These are phyloP conservation scores for Basidiobolus meristosporus DNA, from an alignment of 371 early-diverging fungal species.

Conservation along the genomic window DNA sequence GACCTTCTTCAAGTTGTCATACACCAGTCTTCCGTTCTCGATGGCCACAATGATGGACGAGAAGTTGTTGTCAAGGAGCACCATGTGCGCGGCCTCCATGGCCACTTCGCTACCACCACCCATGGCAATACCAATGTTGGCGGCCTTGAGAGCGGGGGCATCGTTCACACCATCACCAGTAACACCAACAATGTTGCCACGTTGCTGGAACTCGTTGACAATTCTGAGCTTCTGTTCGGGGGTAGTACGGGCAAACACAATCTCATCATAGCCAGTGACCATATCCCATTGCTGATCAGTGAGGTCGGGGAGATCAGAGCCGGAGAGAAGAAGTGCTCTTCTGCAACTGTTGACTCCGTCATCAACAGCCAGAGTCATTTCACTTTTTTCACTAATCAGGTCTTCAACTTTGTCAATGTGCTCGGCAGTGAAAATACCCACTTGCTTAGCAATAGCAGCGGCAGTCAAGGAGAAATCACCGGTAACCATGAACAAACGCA, in stretches of 20 bases:
- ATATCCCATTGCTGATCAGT: conserved; percentile 30
- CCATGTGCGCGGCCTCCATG: conserved; percentile 55
- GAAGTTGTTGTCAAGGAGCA: conserved; percentile 53
- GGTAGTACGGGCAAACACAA: conserved; percentile 69
- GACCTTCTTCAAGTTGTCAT: conserved; percentile 66
- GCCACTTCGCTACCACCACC: conserved; percentile 57
- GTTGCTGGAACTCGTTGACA: conserved; percentile 43
- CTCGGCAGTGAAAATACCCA: conserved; percentile 27
- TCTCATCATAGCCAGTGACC: conserved; percentile 38
- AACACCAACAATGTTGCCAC: conserved; percentile 49
- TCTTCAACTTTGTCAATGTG: neutral
- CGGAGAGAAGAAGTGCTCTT: conserved; percentile 25
- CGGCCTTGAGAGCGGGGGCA: conserved; percentile 59
- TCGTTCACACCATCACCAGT: conserved; percentile 93
- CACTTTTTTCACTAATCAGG: neutral
- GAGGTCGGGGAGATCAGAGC: conserved; percentile 23
- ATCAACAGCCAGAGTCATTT: neutral
- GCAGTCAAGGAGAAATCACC: conserved; percentile 54
- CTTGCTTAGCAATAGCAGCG: conserved; percentile 41
- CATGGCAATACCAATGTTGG: conserved; percentile 67
- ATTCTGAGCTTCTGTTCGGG: conserved; percentile 69
- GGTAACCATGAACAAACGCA: conserved; percentile 60
- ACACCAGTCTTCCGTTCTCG: conserved; percentile 61
- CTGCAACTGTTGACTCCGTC: neutral
- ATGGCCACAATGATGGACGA: conserved; percentile 50